Evolutionary conservation across 1,284 basidiomycete genomes (phyloP), one percentile per base, ranked within the genome.

Genomic region (Cryptococcus hybrid): DNA sequence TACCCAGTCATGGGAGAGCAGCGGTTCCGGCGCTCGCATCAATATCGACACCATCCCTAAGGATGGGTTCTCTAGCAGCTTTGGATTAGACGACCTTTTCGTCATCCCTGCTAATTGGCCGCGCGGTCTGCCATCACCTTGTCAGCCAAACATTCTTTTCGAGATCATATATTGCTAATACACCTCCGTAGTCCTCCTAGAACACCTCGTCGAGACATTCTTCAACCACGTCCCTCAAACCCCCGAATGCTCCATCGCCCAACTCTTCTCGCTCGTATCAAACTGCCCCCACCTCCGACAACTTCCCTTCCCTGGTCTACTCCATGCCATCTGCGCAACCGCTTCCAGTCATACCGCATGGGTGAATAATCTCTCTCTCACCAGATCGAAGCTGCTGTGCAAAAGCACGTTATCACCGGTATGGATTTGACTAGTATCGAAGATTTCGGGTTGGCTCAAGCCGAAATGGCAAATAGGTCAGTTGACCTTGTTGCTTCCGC

Each of bases 281-380:
- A 69, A n/a, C 70, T 80, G 12, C 79, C 1, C 80, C 80, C 0
- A 69, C 70, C 1, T 69, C 76, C 43, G 47, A 59, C 3, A 63
- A 72, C 9, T 82, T 81, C 65, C 80, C 7, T 75, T 78, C 55
- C 60, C 74, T 0, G 69, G 74, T 1, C 64, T 82, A 0, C 67
- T 82, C 2, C 80, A 82, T 59, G 75, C 76, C 39, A 79, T 82
- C 37, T 77, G 77, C 54, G 78, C 80, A 3, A 61, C 71, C 8
- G 77, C 78, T 0, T 66, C 78, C 0, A 65, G 68, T 9, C 71
- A 78, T 56, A 77, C 76, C 1, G 76, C 77, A 6, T 74, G 71
- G 68, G 69, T 69, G 44, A 68, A 60, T 18, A 57, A 59, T 3
- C 42, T 73, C 8, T 58, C 64, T 6, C 70, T 0, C 64, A 70